Percentiles rank a stretch among this genome's conserved stretches.
Evolutionary conservation across 2,329 filamentous ascomycete species (phyloP).

Genomic region (Periconia macrospinosa): DNA sequence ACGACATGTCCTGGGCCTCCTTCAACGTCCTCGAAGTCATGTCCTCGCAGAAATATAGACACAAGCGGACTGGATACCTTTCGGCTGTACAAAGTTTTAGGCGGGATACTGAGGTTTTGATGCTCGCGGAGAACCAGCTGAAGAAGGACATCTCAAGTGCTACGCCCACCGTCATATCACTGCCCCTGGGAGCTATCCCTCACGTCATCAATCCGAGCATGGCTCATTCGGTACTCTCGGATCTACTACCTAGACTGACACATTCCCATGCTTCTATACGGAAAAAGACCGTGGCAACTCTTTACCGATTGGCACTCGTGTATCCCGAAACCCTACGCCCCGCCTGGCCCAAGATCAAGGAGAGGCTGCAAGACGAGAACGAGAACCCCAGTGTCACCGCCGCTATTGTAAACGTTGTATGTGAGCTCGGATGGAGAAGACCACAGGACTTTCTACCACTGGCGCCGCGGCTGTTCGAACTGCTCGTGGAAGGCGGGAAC

Average conservation of each 20-base stretch:
- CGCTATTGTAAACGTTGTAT: slow-evolving; percentile 94
- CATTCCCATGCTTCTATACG: slow-evolving; percentile 84
- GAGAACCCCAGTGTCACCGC: slow-evolving; percentile 94
- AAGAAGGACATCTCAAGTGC: slow-evolving; percentile 88
- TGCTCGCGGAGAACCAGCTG: slow-evolving; percentile 93
- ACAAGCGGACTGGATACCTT: slow-evolving; percentile 94
- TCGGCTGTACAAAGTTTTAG: slow-evolving; percentile 96
- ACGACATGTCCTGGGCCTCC: slow-evolving; percentile 99
- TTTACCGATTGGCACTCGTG: slow-evolving; percentile 92
- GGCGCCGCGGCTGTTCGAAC: slow-evolving; percentile 86
- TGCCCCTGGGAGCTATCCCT: slow-evolving; percentile 87
- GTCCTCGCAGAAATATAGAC: slow-evolving; percentile 91
- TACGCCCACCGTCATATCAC: slow-evolving; percentile 73
- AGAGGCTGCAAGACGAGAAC: slow-evolving; percentile 82
- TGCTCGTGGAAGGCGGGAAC: slow-evolving; percentile 88
- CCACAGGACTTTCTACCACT: slow-evolving; percentile 92
- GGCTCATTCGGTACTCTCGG: slow-evolving; percentile 83
- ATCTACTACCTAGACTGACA: slow-evolving; percentile 81
- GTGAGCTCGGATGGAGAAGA: slow-evolving; percentile 90
- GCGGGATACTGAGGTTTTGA: slow-evolving; percentile 92
- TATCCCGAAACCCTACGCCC: slow-evolving; percentile 91
- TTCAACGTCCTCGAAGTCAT: slow-evolving; percentile 99
- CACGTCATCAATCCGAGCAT: slow-evolving; percentile 93
- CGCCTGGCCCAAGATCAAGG: slow-evolving; percentile 97
- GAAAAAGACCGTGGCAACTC: slow-evolving; percentile 94